A percentile compares a stretch with the other conserved stretches of the same genome.
These are phyloP conservation scores for Cladosporium cucumerinum DNA, from an alignment of 2,329 filamentous ascomycete genomes.

Conservation along the genomic window DNA sequence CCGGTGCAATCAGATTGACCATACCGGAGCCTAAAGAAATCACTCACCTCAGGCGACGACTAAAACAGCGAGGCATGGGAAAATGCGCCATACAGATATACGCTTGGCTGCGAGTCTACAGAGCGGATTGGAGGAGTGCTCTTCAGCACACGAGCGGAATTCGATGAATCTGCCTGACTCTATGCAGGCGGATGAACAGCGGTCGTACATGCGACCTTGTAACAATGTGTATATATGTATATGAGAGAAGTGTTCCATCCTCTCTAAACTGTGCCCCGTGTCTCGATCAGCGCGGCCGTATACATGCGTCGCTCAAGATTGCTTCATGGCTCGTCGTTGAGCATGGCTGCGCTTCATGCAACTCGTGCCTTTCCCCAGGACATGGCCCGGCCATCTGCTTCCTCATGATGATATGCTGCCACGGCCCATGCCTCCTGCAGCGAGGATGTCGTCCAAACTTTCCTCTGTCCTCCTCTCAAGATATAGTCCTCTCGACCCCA, in stretches of 20 bases:
- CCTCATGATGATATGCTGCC: background rate
- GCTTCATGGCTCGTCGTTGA: background rate
- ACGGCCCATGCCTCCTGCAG: background rate
- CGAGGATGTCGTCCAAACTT: background rate
- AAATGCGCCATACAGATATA: background rate
- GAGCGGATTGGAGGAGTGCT: background rate
- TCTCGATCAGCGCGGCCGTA: background rate
- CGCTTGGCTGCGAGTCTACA: background rate
- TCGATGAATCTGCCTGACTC: background rate
- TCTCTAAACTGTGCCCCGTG: background rate
- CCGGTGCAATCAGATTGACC: background rate
- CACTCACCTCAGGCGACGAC: background rate
- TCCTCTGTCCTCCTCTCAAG: background rate
- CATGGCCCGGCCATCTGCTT: background rate
- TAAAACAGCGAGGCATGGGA: background rate
- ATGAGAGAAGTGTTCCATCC: background rate
- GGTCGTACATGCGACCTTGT: constrained; percentile 1
- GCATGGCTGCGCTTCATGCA: background rate
- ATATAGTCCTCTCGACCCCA: background rate
- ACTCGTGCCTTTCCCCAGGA: background rate
- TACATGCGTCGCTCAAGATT: background rate
- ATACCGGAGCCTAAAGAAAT: background rate
- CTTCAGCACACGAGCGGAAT: background rate
- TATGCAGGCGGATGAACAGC: background rate
- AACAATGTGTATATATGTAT: constrained; percentile 1